phyloP scores from a whole-genome alignment of 495 filamentous ascomycete species.

The Massariosphaeria phaeospora region DNA sequence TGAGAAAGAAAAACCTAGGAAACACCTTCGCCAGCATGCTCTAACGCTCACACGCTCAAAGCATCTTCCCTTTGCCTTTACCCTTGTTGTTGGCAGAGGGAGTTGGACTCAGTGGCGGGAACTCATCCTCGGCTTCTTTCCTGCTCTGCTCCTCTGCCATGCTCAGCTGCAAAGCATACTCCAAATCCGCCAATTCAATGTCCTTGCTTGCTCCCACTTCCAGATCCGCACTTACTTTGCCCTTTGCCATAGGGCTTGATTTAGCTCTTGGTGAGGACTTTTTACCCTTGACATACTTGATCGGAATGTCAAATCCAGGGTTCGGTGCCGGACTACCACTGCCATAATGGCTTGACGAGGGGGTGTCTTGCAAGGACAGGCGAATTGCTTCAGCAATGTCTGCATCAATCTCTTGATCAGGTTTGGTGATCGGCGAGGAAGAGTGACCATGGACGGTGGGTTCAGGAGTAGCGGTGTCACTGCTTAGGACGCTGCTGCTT shows the following conservation, averaged over 20 bases:
- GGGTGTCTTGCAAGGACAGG: conserved; percentile 60
- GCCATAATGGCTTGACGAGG: conserved; percentile 1
- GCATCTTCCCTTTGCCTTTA: conserved; percentile 41
- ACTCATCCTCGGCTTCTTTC: conserved; percentile 41
- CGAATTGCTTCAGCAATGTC: conserved; percentile 79
- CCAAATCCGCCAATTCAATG: conserved; percentile 67
- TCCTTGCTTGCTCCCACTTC: conserved; percentile 33
- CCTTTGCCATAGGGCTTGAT: conserved; percentile 13
- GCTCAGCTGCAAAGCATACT: conserved; percentile 79
- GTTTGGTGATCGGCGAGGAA: conserved; percentile 34
- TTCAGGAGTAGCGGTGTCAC: conserved; percentile 31
- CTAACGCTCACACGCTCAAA: conserved; percentile 5
- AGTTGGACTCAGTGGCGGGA: conserved; percentile 49
- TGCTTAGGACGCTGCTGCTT: conserved; percentile 35
- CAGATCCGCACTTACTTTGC: not conserved
- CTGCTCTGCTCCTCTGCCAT: conserved; percentile 69
- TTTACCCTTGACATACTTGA: conserved; percentile 38
- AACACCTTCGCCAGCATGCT: not conserved
- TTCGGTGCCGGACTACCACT: conserved; percentile 4
- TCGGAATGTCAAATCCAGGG: conserved; percentile 36
- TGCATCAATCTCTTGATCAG: conserved; percentile 61
- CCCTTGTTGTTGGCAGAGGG: conserved; percentile 45
- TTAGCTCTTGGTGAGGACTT: conserved; percentile 23
- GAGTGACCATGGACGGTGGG: conserved; percentile 10
- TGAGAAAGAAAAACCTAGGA: not conserved